Evolutionary conservation across 1,284 basidiomycete species (phyloP), one percentile per base, ranked within the genome.

Genomic region (Rugosomyces carneus): DNA sequence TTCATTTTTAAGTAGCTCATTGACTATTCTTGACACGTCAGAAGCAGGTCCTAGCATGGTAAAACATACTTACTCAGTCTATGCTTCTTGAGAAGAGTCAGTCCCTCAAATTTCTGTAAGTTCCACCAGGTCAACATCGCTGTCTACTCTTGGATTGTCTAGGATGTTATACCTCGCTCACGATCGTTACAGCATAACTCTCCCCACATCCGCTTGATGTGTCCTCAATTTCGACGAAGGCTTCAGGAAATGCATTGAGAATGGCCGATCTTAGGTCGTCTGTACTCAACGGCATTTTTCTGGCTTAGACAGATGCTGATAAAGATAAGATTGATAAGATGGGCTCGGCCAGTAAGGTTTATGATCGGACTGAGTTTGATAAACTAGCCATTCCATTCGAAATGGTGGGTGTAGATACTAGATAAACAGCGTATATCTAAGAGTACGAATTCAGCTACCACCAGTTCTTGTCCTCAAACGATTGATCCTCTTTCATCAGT

Each of bases 201-300:
- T 86, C 79, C 1, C 87, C 87, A 53, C 87, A 90, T 4, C 87
- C 87, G 53, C 70, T 84, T 0, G 86, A 89, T 53, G 78, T 73
- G 59, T 89, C 87, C 51, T 80, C 69, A 40, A 89, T 81, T 57
- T 87, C 75, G 15, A 89, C 71, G 55, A 85, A 80, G 2, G 68
- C 60, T 34, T 87, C 74, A 1, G 76, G 72, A 48, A 88, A 72
- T 0, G 74, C 73, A 26, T 67, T 64, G 45, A 78, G 75, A 47
- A 89, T 79, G 10, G 76, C 75, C 36, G 66, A 60, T 60, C 87
- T 82, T 43, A 89, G 68, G 42, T 74, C 73, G 35, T 60, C 57
- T 3, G 66, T 59, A 46, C 77, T 70, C 51, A 86, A 71, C 40
- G 81, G 77, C 85, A 89, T 88, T 7, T 19, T 9, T 18, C 11